Evolutionary conservation across 805 yeast species (phyloP), one percentile per base, ranked within the genome.

Genomic region (Starmerella ratchasimensis): DNA sequence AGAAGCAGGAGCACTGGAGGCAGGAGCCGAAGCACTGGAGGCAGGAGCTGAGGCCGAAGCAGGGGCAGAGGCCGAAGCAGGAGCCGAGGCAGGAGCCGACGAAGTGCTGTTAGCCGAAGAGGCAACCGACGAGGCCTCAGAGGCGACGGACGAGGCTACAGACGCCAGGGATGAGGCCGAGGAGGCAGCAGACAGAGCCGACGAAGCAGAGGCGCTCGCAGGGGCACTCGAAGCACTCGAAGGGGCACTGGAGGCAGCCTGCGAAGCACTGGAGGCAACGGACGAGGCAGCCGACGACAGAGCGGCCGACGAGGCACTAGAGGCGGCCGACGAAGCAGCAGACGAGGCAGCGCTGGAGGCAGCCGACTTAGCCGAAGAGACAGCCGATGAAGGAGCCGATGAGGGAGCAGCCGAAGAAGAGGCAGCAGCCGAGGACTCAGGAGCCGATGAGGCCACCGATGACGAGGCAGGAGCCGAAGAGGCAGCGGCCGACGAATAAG

Each of bases 51-150:
- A 36, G 27, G 37, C 15, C 8, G 35, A 7, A 8, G 42, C 21
- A 26, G 28, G 14, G 22, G 27, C 30, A 13, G 53, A 44, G 40
- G 50, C 48, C 41, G 58, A 43, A 38, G 49, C 31, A 38, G 55
- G 47, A 37, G 60, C 47, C 49, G 36, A 43, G 38, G 46, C 39
- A 42, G 40, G 36, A 8, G 7, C 21, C 6, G 33, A 9, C 7
- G 25, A 14, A 6, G 27, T 16, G 13, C 6, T 11, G 17, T 7
- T 7, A 24, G 27, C 11, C 26, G 25, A 8, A 22, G 34, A 20
- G 25, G 25, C 19, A 25, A 10, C 25, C 5, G 31, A 17, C 15
- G 34, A 31, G 4, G 6, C 17, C 13, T 15, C 25, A 14, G 10
- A 18, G 25, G 25, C 15, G 27, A n/a, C 11, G n/a, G 27, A 11